These are phyloP conservation scores for Calonectria multiphialidica DNA, from an alignment of 2,329 filamentous ascomycete species.

Conservation along the genomic window DNA sequence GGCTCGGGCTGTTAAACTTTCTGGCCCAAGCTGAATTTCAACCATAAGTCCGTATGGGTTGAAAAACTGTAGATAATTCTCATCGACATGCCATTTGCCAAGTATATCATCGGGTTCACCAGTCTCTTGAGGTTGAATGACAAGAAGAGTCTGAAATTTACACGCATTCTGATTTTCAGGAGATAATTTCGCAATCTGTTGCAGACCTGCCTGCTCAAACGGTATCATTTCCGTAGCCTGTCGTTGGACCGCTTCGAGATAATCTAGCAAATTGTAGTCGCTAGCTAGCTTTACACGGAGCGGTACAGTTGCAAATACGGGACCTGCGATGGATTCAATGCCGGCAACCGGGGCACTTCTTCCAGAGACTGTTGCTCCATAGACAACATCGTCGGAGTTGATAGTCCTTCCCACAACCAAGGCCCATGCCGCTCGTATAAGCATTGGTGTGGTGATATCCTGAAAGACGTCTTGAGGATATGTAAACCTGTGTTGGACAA, in stretches of 20 bases:
- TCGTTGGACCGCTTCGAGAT: background rate
- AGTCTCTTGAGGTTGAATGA: background rate
- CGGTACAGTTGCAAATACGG: background rate
- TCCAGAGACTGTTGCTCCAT: background rate
- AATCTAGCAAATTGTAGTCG: background rate
- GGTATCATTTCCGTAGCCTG: background rate
- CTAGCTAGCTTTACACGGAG: background rate
- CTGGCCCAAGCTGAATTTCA: background rate
- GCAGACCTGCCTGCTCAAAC: background rate
- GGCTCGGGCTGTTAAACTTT: background rate
- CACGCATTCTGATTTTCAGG: background rate
- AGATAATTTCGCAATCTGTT: background rate
- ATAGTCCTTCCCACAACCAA: background rate
- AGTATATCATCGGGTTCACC: background rate
- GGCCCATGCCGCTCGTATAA: background rate
- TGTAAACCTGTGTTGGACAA: background rate
- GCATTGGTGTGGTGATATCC: background rate
- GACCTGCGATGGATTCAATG: background rate
- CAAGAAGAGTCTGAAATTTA: background rate
- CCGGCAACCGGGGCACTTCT: background rate
- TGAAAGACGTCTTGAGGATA: background rate
- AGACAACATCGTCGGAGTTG: background rate
- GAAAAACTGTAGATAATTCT: background rate
- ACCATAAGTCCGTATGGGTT: background rate
- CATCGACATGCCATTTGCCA: background rate